Base-by-base conservation (phyloP, 2,329 filamentous ascomycete genomes). In the Colletotrichum musae region DNA sequence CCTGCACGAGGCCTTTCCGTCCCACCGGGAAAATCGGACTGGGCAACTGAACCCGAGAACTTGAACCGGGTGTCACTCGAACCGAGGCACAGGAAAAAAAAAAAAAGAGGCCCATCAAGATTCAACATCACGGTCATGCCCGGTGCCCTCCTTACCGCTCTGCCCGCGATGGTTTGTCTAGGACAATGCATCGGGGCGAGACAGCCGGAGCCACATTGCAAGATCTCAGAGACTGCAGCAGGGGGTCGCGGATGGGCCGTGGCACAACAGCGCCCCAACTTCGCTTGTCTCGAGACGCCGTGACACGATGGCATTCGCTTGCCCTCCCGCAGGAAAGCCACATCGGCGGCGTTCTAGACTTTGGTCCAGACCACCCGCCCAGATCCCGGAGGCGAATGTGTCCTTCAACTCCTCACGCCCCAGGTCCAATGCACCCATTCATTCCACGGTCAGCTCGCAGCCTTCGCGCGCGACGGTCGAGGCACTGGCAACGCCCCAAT, bases 291-390 rank as follows among this genome's bases (percentile, higher is more conserved):
- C 62, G 51, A 57, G 18, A 48, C 32, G 12, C 51, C 21, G 39
- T 57, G 56, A 43, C 13, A 67, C 51, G 50, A 70, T 56, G 54
- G 56, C 67, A 52, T 60, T 52, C 63, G 67, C 43, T 47, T 66
- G 47, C 56, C 18, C 43, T 69, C 51, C 62, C 56, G 43, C 57
- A 66, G 18, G 18, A 67, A 51, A 36, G 47, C 67, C 51, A 58
- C 52, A 41, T 66, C 51, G 43, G 45, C 28, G 26, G 39, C 18
- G 51, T 51, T 61, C 45, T 60, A 70, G 67, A 41, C 43, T 45
- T 45, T 18, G 36, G 57, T 45, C 64, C 39, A 70, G 57, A 53
- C 51, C 57, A 32, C 52, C 51, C 43, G 45, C 56, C 51, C 43
- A 60, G 51, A 51, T 21, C 47, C 43, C 7, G 32, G 63, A 15